Evolutionary conservation across 306 rosid species (phyloP).

Genomic region (Rosa rugosa): DNA sequence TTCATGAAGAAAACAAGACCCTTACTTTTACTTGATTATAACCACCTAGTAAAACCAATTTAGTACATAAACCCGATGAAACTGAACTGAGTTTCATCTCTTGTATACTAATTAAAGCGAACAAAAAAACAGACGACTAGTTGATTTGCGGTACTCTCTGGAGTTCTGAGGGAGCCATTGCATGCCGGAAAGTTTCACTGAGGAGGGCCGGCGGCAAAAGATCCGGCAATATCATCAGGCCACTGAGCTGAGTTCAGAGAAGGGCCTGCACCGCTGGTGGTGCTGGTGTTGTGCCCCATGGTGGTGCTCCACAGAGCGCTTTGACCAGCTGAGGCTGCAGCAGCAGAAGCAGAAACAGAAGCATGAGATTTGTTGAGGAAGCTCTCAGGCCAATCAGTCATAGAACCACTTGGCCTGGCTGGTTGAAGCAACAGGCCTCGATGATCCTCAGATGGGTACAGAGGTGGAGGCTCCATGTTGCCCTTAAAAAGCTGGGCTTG

Average conservation of each 20-base stretch:
- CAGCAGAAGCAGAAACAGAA: slow-evolving; percentile 1
- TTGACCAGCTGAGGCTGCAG: slow-evolving; percentile 3
- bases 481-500: slow-evolving; percentile 23
- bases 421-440: slow-evolving; percentile 30
- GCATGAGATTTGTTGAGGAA: slow-evolving; percentile 22
- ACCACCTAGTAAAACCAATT: slow-evolving; percentile 16
- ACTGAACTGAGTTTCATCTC: slow-evolving; percentile 6
- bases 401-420: background rate
- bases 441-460: slow-evolving; percentile 3
- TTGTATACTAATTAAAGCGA: background rate
- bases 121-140: background rate
- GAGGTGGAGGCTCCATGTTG: slow-evolving; percentile 24
- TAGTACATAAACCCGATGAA: slow-evolving; percentile 2
- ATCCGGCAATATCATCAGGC: slow-evolving; percentile 40
- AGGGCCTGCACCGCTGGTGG: slow-evolving; percentile 18
- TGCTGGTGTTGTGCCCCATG: slow-evolving; percentile 1
- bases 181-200: slow-evolving; percentile 22
- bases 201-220: slow-evolving; percentile 27
- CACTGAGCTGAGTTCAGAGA: slow-evolving; percentile 36
- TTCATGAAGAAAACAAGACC: slow-evolving; percentile 11
- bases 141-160: background rate
- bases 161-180: background rate
- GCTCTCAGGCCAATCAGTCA: slow-evolving; percentile 36
- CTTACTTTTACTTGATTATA: slow-evolving; percentile 9
- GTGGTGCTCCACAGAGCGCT: slow-evolving; percentile 43